These are phyloP conservation scores for Apiotrichum mycotoxinovorans DNA, from an alignment of 1,284 basidiomycete genomes.

Conservation along the genomic window DNA sequence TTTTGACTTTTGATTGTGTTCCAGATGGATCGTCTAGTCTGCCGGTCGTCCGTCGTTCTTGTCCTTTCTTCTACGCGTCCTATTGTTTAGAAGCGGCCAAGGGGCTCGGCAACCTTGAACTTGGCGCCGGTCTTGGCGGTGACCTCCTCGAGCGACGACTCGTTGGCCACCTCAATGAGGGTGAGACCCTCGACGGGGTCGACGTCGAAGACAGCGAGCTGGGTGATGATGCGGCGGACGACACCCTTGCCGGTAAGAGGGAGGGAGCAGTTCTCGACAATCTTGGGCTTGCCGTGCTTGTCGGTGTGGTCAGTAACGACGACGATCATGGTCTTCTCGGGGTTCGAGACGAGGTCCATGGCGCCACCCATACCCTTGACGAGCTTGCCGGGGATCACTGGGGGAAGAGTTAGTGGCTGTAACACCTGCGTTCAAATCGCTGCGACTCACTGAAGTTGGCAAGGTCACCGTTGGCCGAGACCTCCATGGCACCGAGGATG, in stretches of 20 bases:
- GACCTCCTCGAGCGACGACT: conserved; percentile 77
- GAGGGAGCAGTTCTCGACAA: conserved; percentile 73
- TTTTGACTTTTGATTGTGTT: neutral
- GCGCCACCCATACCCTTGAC: conserved; percentile 91
- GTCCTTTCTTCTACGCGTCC: neutral
- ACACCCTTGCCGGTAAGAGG: conserved; percentile 85
- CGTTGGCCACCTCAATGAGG: conserved; percentile 77
- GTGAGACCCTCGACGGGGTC: conserved; percentile 64
- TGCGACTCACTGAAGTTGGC: conserved; percentile 80
- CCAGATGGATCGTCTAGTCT: neutral
- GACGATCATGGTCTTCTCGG: conserved; percentile 66
- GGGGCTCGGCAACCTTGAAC: conserved; percentile 57
- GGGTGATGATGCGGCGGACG: conserved; percentile 87
- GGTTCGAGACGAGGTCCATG: conserved; percentile 77
- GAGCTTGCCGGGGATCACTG: conserved; percentile 76
- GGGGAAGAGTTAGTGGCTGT: neutral
- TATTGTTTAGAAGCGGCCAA: conserved; percentile 33
- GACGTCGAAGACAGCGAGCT: conserved; percentile 83
- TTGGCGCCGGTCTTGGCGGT: conserved; percentile 76
- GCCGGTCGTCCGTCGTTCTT: neutral
- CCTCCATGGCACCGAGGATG: conserved; percentile 87
- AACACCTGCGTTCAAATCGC: neutral
- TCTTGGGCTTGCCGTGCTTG: conserved; percentile 84
- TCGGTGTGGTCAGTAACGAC: conserved; percentile 57
- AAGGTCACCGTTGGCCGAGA: conserved; percentile 86